phyloP scores from a whole-genome alignment of 305 asterid species.

The Fraxinus ornus region DNA sequence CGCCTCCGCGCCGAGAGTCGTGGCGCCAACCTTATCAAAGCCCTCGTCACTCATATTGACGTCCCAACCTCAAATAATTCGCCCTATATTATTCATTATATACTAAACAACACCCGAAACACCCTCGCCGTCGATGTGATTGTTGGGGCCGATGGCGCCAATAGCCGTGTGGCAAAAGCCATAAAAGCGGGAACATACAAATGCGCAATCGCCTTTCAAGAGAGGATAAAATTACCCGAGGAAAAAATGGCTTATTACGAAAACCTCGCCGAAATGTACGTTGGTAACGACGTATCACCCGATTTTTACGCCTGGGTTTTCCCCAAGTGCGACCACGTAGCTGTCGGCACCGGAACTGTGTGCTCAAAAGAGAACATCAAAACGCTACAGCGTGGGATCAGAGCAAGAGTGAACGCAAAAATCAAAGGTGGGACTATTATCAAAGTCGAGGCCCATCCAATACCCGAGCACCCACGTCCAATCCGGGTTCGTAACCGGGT shows the following conservation, averaged over 20 bases:
- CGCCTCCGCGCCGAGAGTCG: constrained; percentile 56
- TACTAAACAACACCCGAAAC: constrained; percentile 32
- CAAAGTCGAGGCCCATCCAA: constrained; percentile 77
- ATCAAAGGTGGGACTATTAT: constrained; percentile 56
- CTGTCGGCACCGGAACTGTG: constrained; percentile 74
- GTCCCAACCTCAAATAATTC: constrained; percentile 43
- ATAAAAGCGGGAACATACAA: constrained; percentile 67
- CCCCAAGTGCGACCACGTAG: constrained; percentile 85
- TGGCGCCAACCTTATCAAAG: constrained; percentile 67
- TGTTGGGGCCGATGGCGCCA: constrained; percentile 84
- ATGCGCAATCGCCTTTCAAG: constrained; percentile 78
- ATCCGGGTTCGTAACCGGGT: constrained; percentile 58
- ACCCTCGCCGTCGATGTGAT: constrained; percentile 64
- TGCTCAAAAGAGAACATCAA: constrained; percentile 53
- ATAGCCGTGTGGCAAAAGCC: constrained; percentile 70
- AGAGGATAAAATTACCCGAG: constrained; percentile 61
- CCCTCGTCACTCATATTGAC: constrained; percentile 59
- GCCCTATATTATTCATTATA: constrained; percentile 62
- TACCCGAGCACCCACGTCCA: constrained; percentile 78
- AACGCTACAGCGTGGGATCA: constrained; percentile 48
- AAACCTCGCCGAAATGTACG: constrained; percentile 73
- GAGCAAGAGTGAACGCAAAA: constrained; percentile 43
- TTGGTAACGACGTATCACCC: constrained; percentile 78
- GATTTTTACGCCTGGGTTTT: constrained; percentile 87
- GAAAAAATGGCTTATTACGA: constrained; percentile 70